Conservation (phyloP, 441 rosid species). For the Mallotus japonicus region DNA sequence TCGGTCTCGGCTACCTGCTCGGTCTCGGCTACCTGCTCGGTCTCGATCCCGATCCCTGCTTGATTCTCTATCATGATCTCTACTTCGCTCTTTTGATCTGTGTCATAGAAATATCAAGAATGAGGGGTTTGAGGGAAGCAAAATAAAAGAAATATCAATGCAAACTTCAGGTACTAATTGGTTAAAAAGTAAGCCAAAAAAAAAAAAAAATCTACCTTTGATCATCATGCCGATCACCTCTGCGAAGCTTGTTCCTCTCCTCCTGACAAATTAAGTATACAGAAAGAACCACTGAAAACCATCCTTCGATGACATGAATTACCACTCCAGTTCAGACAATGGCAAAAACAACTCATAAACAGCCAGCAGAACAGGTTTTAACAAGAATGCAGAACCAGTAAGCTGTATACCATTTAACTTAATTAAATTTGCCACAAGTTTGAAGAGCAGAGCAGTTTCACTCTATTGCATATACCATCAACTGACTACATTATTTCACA, state of each 20-base stretch:
- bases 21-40: slow-evolving; percentile 54
- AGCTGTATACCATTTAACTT: no score
- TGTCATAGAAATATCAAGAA: slow-evolving; percentile 12
- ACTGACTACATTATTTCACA: not conserved
- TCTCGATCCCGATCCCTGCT: slow-evolving; percentile 55
- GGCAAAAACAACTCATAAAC: not conserved
- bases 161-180: not conserved
- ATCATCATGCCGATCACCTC: slow-evolving; percentile 60
- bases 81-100: slow-evolving; percentile 78
- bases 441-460: not conserved
- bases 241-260: slow-evolving; percentile 74
- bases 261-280: slow-evolving; percentile 56
- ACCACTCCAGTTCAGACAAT: slow-evolving; percentile 13
- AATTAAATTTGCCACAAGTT: not conserved
- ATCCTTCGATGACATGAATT: slow-evolving; percentile 22
- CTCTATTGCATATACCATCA: not conserved
- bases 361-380: not conserved
- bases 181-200: not conserved
- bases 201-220: slow-evolving; percentile 37
- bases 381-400: slow-evolving; percentile 7
- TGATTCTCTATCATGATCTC: slow-evolving; percentile 61
- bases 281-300: slow-evolving; percentile 26
- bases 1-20: slow-evolving; percentile 67
- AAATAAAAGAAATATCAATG: not conserved
- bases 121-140: not conserved